phyloP scores from a whole-genome alignment of 192 early-diverging fungal species.

The Chytriomyces hyalinus region DNA sequence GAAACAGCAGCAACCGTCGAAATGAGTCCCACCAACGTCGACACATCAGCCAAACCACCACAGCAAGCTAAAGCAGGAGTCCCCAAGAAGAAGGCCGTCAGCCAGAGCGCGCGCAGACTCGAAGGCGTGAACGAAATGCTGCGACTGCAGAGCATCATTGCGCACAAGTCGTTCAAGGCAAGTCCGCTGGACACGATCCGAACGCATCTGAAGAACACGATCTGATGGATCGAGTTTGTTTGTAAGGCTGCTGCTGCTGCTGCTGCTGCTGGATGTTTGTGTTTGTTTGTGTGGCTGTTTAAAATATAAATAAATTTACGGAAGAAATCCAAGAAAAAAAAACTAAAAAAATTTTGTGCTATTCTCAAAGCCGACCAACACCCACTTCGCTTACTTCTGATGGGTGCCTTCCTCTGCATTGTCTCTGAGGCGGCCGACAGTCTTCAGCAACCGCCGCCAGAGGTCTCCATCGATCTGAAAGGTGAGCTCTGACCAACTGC shows the following conservation, averaged over 20 bases:
- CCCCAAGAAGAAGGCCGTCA: slow-evolving; percentile 11
- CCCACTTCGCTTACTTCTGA: not conserved
- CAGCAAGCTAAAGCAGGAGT: not conserved
- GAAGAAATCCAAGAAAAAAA: not conserved
- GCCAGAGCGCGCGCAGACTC: slow-evolving; percentile 6
- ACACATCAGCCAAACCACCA: not conserved
- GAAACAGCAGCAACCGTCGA: slow-evolving; percentile 1
- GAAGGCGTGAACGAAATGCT: slow-evolving; percentile 28
- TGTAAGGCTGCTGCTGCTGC: too few relatives aligned
- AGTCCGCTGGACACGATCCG: slow-evolving; percentile 21
- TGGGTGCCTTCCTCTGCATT: slow-evolving; percentile 17
- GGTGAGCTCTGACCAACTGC: slow-evolving; percentile 30
- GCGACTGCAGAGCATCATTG: slow-evolving; percentile 19
- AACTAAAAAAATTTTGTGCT: not conserved
- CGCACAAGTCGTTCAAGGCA: slow-evolving; percentile 19
- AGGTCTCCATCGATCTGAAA: slow-evolving; percentile 49
- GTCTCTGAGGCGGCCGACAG: slow-evolving; percentile 22
- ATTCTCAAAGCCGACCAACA: not conserved
- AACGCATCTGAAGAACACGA: slow-evolving; percentile 20
- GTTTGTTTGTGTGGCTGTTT: not conserved
- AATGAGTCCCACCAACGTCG: not conserved
- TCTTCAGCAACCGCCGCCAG: slow-evolving; percentile 44
- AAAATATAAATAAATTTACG: not conserved
- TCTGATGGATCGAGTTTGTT: not conserved
- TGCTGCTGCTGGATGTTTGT: too few relatives aligned